Conservation (phyloP, 805 yeast species). For the Metschnikowia hibisci region DNA sequence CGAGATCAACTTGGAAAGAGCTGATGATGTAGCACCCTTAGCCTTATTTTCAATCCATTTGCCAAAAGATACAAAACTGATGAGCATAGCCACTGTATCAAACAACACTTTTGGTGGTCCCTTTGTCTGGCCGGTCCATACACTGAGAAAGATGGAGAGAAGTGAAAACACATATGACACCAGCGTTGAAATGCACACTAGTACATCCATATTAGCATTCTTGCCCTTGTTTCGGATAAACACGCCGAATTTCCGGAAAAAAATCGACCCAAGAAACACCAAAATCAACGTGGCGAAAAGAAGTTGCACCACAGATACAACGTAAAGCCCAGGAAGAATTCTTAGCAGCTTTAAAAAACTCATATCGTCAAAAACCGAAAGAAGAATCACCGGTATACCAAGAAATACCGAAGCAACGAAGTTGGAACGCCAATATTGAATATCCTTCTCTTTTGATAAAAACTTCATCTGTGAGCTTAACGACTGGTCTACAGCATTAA, state of each 20-base stretch:
- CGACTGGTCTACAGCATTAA: slow-evolving; percentile 50
- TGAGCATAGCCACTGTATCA: slow-evolving; percentile 83
- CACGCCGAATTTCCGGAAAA: slow-evolving; percentile 59
- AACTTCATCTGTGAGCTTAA: slow-evolving; percentile 62
- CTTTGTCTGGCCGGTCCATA: slow-evolving; percentile 36
- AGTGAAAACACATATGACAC: slow-evolving; percentile 75
- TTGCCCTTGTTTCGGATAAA: slow-evolving; percentile 60
- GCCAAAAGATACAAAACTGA: slow-evolving; percentile 81
- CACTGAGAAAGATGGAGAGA: slow-evolving; percentile 50
- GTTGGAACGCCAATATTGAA: slow-evolving; percentile 61
- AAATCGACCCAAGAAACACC: slow-evolving; percentile 61
- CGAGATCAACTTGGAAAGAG: slow-evolving; percentile 75
- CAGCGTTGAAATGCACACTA: slow-evolving; percentile 77
- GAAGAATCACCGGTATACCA: slow-evolving; percentile 59
- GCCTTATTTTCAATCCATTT: slow-evolving; percentile 90
- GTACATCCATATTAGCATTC: slow-evolving; percentile 83
- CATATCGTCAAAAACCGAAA: slow-evolving; percentile 46
- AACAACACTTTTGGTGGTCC: slow-evolving; percentile 68
- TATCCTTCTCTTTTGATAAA: slow-evolving; percentile 67
- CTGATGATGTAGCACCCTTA: slow-evolving; percentile 88
- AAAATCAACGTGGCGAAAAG: slow-evolving; percentile 57
- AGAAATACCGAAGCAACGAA: slow-evolving; percentile 49
- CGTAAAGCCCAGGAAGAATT: slow-evolving; percentile 57
- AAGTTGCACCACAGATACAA: slow-evolving; percentile 61
- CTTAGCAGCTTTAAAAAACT: slow-evolving; percentile 26